phyloP scores from a whole-genome alignment of 768 basidiomycete species.

The Polyporus arcularius region DNA sequence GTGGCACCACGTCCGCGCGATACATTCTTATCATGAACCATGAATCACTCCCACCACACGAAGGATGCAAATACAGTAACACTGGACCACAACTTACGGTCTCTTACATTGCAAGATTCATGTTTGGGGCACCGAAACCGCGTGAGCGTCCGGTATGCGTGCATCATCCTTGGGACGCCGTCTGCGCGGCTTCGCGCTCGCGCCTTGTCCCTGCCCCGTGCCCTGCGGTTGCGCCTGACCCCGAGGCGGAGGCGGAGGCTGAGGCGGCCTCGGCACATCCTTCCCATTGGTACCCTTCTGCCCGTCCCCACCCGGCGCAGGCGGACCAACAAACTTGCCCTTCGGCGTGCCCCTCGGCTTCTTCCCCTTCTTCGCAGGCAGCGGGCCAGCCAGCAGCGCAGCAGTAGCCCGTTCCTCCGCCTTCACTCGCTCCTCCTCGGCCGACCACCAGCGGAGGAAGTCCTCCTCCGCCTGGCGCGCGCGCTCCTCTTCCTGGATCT shows the following conservation, averaged over 20 bases:
- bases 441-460: slow-evolving; percentile 89
- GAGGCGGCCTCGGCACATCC: not conserved
- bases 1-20: too few species aligned
- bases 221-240: not conserved
- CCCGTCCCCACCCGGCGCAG: not conserved
- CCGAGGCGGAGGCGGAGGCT: not conserved
- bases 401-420: slow-evolving; percentile 40
- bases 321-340: not conserved
- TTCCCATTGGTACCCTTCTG: not conserved
- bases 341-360: slow-evolving; percentile 7
- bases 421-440: slow-evolving; percentile 74
- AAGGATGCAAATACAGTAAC: too few species aligned
- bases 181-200: slow-evolving; percentile 8
- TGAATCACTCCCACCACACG: too few species aligned
- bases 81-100: too few species aligned
- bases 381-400: not conserved
- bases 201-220: not conserved
- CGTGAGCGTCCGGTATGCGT: not conserved
- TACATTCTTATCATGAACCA: too few species aligned
- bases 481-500: slow-evolving; percentile 87
- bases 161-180: slow-evolving; percentile 3
- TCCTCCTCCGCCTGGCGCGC: slow-evolving; percentile 68
- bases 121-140: too few species aligned
- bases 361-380: slow-evolving; percentile 8
- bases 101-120: too few species aligned